Percentiles rank a stretch among this genome's conserved stretches.
These are phyloP conservation scores for Barbatosphaeria neglecta DNA, from an alignment of 495 filamentous ascomycete species.

Conservation along the genomic window DNA sequence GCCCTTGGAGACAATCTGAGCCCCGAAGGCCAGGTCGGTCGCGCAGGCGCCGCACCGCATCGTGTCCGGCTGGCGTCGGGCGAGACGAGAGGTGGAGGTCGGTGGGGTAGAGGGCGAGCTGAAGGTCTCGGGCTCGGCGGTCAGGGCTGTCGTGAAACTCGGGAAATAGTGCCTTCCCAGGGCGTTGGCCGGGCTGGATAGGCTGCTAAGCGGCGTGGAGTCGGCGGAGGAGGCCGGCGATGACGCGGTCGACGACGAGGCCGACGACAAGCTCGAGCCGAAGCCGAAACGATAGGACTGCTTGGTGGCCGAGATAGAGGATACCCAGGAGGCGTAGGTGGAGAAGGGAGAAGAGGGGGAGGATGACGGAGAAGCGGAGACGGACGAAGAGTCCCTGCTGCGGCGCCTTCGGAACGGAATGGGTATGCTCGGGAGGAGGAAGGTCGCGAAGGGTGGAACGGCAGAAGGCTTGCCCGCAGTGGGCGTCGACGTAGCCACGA, in stretches of 20 bases:
- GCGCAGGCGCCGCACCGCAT: conserved; percentile 67
- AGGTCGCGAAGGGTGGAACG: conserved; percentile 24
- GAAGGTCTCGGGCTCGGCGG: neutral
- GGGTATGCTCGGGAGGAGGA: conserved; percentile 35
- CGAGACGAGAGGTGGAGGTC: conserved; percentile 7
- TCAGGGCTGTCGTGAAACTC: conserved; percentile 1
- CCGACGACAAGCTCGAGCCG: conserved; percentile 1
- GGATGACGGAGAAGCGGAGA: neutral
- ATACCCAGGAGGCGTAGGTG: neutral
- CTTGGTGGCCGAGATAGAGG: conserved; percentile 1
- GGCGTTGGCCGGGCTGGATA: conserved; percentile 5
- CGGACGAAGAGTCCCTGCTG: neutral
- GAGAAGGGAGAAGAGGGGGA: neutral
- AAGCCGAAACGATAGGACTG: conserved; percentile 2
- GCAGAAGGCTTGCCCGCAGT: neutral
- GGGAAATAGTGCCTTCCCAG: conserved; percentile 4
- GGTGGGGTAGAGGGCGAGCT: neutral
- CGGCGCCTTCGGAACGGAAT: conserved; percentile 31
- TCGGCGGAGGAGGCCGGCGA: conserved; percentile 21
- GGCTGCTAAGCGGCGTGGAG: conserved; percentile 11
- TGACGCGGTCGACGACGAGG: no score
- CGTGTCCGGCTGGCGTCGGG: conserved; percentile 27
- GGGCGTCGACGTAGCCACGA: no score
- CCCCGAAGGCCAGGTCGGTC: conserved; percentile 60
- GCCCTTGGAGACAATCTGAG: conserved; percentile 79